Base-by-base conservation (phyloP, 2,329 filamentous ascomycete species). In the Fusarium sacchari region DNA sequence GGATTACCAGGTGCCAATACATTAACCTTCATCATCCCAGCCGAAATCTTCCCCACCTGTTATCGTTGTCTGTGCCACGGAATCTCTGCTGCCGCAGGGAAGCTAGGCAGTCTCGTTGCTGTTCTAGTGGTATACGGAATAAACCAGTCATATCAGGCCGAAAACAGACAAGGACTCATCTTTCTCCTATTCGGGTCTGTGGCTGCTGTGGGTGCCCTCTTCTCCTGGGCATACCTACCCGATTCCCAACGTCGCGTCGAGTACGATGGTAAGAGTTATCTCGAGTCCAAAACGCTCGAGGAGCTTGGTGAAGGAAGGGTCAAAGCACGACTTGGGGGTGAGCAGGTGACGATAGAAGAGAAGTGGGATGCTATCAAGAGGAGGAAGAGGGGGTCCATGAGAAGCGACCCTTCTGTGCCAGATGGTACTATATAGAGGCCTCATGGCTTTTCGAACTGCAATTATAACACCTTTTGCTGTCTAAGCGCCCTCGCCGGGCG, bases 41-140 rank as follows among this genome's bases (percentile, higher is more conserved):
- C 88, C 46, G 90, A 92, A 77, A 87, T 90, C 46, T 92, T 92
- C 77, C 89, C 89, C 0, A 92, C 90, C 5, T 86, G 86, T 70
- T 91, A 91, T 74, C 86, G 90, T 44, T 89, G 86, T 57, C 90
- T 89, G 1, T 91, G 88, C 66, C 89, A 91, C 75, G 89, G 89
- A 30, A 88, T 91, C 59, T 89, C 89, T 0, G 89, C 89, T 1
- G 89, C 89, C 0, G 85, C 86, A 2, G 89, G 89, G 17, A 91
- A 91, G 75, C 79, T 89, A 3, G 89, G 88, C 30, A 88, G 87
- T 65, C 85, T 91, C 57, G 79, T 87, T 10, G 87, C 86, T 56
- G 82, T 88, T 24, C 76, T 87, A 18, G 81, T 88, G 32, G 85
- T 88, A 4, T 87, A 85, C 73, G 86, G 84, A 61, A 86, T 88